phyloP scores from a whole-genome alignment of 345 rosid species.

The Hirschfeldia incana region DNA sequence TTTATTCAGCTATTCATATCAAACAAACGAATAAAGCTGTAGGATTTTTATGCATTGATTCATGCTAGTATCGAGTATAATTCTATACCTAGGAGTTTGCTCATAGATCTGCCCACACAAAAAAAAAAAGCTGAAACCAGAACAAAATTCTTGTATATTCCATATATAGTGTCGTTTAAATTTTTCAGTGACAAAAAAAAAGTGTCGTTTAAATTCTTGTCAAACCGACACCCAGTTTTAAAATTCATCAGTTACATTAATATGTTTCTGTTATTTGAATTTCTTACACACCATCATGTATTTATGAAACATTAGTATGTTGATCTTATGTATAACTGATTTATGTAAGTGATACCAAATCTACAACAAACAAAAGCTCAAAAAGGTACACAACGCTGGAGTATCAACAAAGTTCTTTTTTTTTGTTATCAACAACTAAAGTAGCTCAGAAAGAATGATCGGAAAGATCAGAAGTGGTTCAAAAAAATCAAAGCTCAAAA shows the following conservation, averaged over 20 bases:
- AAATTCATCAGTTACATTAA: not conserved
- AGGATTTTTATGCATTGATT: conserved; percentile 14
- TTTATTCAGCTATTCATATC: not conserved
- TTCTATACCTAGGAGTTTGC: conserved; percentile 5
- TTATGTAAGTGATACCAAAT: not conserved
- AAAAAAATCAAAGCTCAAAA: not conserved
- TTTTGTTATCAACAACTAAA: conserved; percentile 28
- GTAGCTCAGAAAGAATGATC: conserved; percentile 15
- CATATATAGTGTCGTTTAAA: not conserved
- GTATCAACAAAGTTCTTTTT: conserved; percentile 2
- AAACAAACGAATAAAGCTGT: conserved; percentile 8
- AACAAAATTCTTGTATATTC: not conserved
- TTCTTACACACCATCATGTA: not conserved
- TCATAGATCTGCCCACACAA: conserved; percentile 4
- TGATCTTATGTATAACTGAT: not conserved
- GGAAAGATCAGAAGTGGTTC: conserved; percentile 17
- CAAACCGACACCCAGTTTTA: not conserved
- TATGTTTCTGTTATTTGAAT: not conserved
- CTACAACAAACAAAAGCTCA: conserved; percentile 9
- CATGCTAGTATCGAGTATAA: conserved; percentile 20
- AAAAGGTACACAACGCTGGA: not conserved
- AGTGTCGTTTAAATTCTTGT: not conserved
- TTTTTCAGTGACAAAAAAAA: not conserved
- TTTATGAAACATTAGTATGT: not conserved
- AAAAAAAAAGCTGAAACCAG: not conserved